Percentiles rank a stretch among this genome's conserved stretches.
Conservation (phyloP, 768 basidiomycete genomes). For the Paxillus ammoniavirescens region DNA sequence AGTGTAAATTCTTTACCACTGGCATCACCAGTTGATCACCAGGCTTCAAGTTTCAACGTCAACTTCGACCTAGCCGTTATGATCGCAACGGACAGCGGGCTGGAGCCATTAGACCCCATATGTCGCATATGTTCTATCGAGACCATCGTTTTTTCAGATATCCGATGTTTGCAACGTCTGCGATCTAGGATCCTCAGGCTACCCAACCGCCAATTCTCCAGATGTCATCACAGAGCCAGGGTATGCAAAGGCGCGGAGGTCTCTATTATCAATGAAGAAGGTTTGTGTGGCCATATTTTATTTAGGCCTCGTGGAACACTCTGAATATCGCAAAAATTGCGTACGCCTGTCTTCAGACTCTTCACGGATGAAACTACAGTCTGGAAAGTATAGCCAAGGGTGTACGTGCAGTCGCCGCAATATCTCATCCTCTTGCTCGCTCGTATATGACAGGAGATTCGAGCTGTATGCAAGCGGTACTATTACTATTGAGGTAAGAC, state of each 20-base stretch:
- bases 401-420: conserved; percentile 41
- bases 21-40: too few relatives aligned
- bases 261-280: conserved; percentile 66
- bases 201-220: conserved; percentile 43
- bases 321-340: conserved; percentile 41
- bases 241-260: conserved; percentile 68
- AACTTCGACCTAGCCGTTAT: conserved; percentile 6
- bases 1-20: too few relatives aligned
- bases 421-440: neutral
- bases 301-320: neutral
- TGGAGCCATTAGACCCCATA: conserved; percentile 67
- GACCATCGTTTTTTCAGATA: conserved; percentile 66
- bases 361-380: conserved; percentile 70
- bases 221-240: conserved; percentile 56
- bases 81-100: conserved; percentile 29
- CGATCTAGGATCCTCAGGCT: conserved; percentile 68
- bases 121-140: conserved; percentile 62
- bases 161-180: conserved; percentile 76
- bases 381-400: conserved; percentile 83
- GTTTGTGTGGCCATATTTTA: conserved; percentile 32
- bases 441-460: conserved; percentile 30
- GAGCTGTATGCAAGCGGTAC: conserved; percentile 78
- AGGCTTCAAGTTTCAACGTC: neutral
- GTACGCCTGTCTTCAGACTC: conserved; percentile 66
- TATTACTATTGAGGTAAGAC: conserved; percentile 70